Evolutionary conservation across 2,329 filamentous ascomycete genomes (phyloP), one percentile per base, ranked within the genome.

Genomic region (Sclerotinia sclerotiorum): DNA sequence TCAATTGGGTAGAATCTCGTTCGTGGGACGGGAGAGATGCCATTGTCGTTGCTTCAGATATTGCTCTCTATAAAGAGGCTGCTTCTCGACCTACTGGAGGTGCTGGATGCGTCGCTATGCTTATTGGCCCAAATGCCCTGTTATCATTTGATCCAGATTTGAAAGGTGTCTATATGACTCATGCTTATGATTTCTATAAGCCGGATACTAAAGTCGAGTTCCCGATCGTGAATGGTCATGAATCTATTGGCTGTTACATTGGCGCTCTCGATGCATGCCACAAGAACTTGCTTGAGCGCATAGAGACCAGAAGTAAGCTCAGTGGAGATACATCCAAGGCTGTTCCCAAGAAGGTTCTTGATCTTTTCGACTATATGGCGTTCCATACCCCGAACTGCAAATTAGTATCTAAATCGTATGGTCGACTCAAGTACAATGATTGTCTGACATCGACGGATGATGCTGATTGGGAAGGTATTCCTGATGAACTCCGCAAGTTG

Each of bases 1-100:
- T 94, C 78, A 93, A 93, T 85, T 94, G 91, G 91, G 79, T 95
- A 71, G 92, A 95, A 82, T 94, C 91, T 62, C 94, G 91, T 52
- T 90, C 86, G 72, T 95, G 92, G 92, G 92, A 95, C 78, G 91
- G 91, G 2, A 35, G 55, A 42, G 39, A 55, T 32, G 51, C 62
- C 24, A 65, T 65, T 21, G 62, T 56, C n/a, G 62, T 65, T 2
- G 62, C 62, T 44, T 54, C 48, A 1, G 62, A 65, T 39, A 65
- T 65, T 21, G 62, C 62, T 3, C 32, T 65, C 15, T 65, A 65
- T 24, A 56, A 55, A 54, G 48, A 65, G 42, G 62, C 32, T 10
- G 19, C 62, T 8, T 54, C 62, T 5, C 62, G 62, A 11, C 62
- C 62, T 5, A 65, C 35, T 56, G 62, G 62, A 17, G 62, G 62